phyloP scores from a whole-genome alignment of 2,329 filamentous ascomycete genomes.

The Ceratocystis ficicola region DNA sequence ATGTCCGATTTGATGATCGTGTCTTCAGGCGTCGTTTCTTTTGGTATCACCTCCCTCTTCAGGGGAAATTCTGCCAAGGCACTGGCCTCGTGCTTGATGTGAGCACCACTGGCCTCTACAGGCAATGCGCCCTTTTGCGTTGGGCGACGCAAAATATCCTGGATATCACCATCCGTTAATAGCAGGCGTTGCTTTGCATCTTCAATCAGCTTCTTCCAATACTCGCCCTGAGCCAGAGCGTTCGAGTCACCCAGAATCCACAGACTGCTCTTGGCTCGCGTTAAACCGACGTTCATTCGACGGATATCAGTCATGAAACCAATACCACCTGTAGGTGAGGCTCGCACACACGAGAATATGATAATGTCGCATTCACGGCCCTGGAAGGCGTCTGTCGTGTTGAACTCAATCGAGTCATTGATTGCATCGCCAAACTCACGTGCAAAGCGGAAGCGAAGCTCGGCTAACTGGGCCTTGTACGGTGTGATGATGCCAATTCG shows the following conservation, averaged over 20 bases:
- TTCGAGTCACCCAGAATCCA: slow-evolving; percentile 93
- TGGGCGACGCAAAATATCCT: slow-evolving; percentile 38
- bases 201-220: slow-evolving; percentile 76
- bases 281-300: slow-evolving; percentile 98
- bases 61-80: background rate
- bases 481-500: slow-evolving; percentile 97
- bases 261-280: slow-evolving; percentile 87
- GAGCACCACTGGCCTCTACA: slow-evolving; percentile 21
- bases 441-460: slow-evolving; percentile 64
- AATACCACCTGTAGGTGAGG: slow-evolving; percentile 82
- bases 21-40: background rate
- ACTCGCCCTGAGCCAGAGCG: slow-evolving; percentile 74
- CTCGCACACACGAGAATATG: slow-evolving; percentile 96
- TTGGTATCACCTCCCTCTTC: background rate
- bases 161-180: slow-evolving; percentile 58
- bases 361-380: slow-evolving; percentile 95
- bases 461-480: slow-evolving; percentile 83
- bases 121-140: slow-evolving; percentile 30
- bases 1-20: background rate
- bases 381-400: slow-evolving; percentile 96
- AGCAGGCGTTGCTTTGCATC: slow-evolving; percentile 63
- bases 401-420: slow-evolving; percentile 78
- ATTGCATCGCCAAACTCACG: slow-evolving; percentile 62
- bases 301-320: slow-evolving; percentile 97
- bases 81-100: background rate